phyloP scores from a whole-genome alignment of 2,329 filamentous ascomycete species.

The Sporothrix sp. region DNA sequence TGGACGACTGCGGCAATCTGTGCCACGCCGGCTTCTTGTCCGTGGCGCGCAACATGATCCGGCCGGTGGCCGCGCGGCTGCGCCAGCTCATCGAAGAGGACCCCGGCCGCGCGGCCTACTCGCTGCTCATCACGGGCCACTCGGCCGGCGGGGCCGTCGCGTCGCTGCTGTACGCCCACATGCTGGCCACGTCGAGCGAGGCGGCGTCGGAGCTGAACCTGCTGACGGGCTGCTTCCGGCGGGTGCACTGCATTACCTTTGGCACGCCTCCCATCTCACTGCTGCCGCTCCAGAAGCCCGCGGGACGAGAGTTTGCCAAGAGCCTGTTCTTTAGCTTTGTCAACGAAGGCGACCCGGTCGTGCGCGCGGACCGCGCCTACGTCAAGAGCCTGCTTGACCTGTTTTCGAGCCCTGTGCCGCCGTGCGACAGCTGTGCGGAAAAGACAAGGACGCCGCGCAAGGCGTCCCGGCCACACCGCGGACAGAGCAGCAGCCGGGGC shows the following conservation, averaged over 20 bases:
- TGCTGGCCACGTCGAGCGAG: conserved; percentile 50
- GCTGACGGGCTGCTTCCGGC: conserved; percentile 61
- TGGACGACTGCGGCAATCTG: conserved; percentile 68
- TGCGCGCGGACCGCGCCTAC: conserved; percentile 66
- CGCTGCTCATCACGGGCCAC: conserved; percentile 75
- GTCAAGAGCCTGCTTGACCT: conserved; percentile 63
- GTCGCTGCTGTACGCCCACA: conserved; percentile 69
- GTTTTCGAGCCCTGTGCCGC: conserved; percentile 51
- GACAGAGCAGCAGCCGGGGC: background rate
- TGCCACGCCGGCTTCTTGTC: conserved; percentile 75
- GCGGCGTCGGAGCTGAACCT: conserved; percentile 58
- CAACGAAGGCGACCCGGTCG: conserved; percentile 79
- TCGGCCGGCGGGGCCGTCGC: conserved; percentile 80
- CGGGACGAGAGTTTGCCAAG: conserved; percentile 41
- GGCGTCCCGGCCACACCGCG: no score
- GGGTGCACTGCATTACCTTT: conserved; percentile 77
- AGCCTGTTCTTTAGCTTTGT: conserved; percentile 70
- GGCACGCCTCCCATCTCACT: conserved; percentile 72
- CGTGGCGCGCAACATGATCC: conserved; percentile 65
- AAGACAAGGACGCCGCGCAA: background rate
- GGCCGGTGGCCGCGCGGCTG: conserved; percentile 60
- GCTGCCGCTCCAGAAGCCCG: conserved; percentile 54
- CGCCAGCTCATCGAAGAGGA: conserved; percentile 62
- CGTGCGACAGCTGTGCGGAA: background rate
- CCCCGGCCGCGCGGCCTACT: conserved; percentile 54